Evolutionary conservation across 306 rosid genomes (phyloP), one percentile per base, ranked within the genome.

Genomic region (Quercus gilva): DNA sequence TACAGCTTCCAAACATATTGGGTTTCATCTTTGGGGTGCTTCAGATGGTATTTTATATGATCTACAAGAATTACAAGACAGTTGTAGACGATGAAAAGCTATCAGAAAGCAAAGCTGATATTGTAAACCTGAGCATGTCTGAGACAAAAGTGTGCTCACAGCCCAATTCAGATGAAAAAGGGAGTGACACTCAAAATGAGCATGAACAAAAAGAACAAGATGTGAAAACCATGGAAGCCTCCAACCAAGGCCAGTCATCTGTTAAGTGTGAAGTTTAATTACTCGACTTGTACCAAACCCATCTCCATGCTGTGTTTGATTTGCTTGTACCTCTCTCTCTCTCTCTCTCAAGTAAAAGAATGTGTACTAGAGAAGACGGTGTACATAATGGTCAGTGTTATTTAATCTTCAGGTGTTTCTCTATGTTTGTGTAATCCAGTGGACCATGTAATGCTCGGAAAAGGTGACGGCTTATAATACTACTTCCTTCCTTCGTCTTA

Each of bases 1-100:
- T 18, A 78, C 96, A 96, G 99, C 92, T 91, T 74, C 99, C 99
- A 74, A 96, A 96, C 81, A 73, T 93, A 1, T 79, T 93, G 76
- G 99, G 99, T 6, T 60, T 93, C 26, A 53, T 87, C 69, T 90
- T 93, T 33, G 99, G 99, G 58, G 80, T 88, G 2, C 88, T 89
- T 76, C 99, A 96, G 75, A 93, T 96, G 92, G 85, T 80, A 35
- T 85, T 96, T 2, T 91, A 91, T 55, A 71, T 57, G 26, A 60
- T 89, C 28, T 96, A 87, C 87, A 87, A 86, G 82, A 93, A 90
- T 13, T 25, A 69, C 65, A 84, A 79, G 80, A 79, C 79, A 1
- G 68, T 61, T 0, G 7, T 2, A 0, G 85, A 87, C 68, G 85
- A 84, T 12, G 78, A 88, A 45, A 93, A 93, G 78, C 77, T 89